A percentile compares a stretch with the other conserved stretches of the same genome.
Evolutionary conservation across 2,329 filamentous ascomycete genomes (phyloP).

Genomic region (Cladosporium sp.): DNA sequence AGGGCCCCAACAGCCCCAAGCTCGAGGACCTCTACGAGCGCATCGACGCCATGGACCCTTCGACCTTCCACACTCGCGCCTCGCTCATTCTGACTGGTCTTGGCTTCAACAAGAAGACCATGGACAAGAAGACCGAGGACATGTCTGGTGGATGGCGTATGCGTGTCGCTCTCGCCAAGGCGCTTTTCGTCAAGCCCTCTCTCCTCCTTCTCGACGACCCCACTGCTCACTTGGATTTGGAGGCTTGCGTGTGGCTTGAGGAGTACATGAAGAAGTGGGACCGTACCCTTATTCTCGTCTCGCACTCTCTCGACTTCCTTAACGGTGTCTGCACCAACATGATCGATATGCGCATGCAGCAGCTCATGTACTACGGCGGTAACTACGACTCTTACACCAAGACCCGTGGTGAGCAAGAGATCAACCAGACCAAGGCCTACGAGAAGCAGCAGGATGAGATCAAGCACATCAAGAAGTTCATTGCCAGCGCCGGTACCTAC

Average conservation of each 20-base stretch:
- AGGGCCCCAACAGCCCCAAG: constrained; percentile 85
- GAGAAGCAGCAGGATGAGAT: constrained; percentile 99
- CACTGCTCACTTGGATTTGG: constrained; percentile 97
- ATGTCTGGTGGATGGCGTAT: constrained; percentile 99
- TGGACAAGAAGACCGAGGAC: constrained; percentile 99
- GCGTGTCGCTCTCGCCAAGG: constrained; percentile 96
- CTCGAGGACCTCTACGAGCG: constrained; percentile 97
- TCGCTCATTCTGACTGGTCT: constrained; percentile 97
- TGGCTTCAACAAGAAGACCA: constrained; percentile 97
- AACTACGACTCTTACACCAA: constrained; percentile 98
- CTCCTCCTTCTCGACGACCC: constrained; percentile 95
- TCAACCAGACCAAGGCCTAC: constrained; percentile 99
- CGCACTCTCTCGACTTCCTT: constrained; percentile 97
- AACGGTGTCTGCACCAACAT: constrained; percentile 98
- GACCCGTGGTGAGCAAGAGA: constrained; percentile 89
- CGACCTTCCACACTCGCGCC: constrained; percentile 91
- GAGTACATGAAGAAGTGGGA: constrained; percentile 99
- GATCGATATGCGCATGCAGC: constrained; percentile 92
- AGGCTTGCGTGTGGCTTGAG: constrained; percentile 99
- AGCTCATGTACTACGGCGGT: constrained; percentile 96
- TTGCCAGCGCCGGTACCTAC: constrained; percentile 98
- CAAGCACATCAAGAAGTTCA: constrained; percentile 99
- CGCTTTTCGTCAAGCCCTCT: constrained; percentile 96
- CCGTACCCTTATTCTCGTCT: constrained; percentile 90
- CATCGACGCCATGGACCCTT: constrained; percentile 98